These are phyloP conservation scores for Flaveria ramosissima DNA, from an alignment of 129 eudicot genomes.

Conservation along the genomic window DNA sequence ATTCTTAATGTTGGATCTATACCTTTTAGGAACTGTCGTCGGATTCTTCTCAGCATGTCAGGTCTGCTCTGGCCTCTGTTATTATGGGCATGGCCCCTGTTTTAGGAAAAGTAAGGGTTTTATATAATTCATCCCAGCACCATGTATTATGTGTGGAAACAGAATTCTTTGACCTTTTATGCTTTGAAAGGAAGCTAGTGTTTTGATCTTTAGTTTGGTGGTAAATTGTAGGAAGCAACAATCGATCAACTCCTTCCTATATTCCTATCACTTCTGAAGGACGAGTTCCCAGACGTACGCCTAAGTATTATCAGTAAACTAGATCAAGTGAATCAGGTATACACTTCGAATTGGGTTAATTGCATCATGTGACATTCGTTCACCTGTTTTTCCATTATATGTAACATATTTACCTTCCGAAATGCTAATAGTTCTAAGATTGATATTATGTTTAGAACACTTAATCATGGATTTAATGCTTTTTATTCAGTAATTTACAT, in stretches of 20 bases:
- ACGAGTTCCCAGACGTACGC: constrained; percentile 96
- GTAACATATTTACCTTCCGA: background rate
- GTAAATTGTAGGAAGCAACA: constrained; percentile 77
- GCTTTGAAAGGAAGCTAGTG: background rate
- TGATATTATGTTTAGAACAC: constrained; percentile 8
- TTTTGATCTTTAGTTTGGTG: constrained; percentile 11
- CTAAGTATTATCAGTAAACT: constrained; percentile 92
- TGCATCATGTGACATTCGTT: background rate
- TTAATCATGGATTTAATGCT: background rate
- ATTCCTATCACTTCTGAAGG: constrained; percentile 85
- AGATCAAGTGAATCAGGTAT: constrained; percentile 96
- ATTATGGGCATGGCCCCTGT: constrained; percentile 99
- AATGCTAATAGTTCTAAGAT: background rate
- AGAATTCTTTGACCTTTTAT: background rate
- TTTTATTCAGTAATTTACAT: constrained; percentile 12
- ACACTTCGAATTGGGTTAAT: background rate
- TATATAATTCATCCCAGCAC: background rate
- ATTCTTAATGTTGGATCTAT: background rate
- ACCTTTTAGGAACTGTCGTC: constrained; percentile 75
- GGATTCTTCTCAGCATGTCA: constrained; percentile 98
- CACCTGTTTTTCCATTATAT: background rate
- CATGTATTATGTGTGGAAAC: background rate
- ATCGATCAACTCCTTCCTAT: constrained; percentile 95
- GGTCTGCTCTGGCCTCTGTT: constrained; percentile 98
- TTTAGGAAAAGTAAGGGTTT: constrained; percentile 72